Percentiles rank a stretch among this genome's conserved stretches.
These are phyloP conservation scores for Ustulina deusta DNA, from an alignment of 2,329 filamentous ascomycete genomes.

Conservation along the genomic window DNA sequence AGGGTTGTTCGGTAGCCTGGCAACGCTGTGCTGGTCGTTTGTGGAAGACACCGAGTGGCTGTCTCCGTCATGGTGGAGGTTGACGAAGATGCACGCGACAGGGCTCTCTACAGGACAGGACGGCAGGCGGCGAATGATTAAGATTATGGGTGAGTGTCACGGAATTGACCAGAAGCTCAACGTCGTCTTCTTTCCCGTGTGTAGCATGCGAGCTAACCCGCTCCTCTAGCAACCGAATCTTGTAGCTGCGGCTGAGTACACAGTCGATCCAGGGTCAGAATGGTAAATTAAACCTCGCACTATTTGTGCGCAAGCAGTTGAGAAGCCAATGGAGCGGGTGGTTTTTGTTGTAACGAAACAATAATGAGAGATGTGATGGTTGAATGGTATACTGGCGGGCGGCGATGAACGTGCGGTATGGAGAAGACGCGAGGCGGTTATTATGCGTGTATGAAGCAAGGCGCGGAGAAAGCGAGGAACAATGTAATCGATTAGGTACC, in stretches of 20 bases:
- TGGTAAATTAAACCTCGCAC: not conserved
- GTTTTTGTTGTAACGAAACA: conserved; percentile 8
- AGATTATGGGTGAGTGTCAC: conserved; percentile 16
- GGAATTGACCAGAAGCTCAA: conserved; percentile 25
- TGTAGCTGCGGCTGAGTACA: not conserved
- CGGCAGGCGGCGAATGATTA: conserved; percentile 3
- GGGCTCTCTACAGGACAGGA: not conserved
- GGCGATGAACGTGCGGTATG: conserved; percentile 10
- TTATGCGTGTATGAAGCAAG: conserved; percentile 9
- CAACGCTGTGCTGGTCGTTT: conserved; percentile 38
- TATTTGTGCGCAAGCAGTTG: not conserved
- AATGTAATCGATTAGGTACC: conserved; percentile 5
- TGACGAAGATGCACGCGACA: conserved; percentile 5
- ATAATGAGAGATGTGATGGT: not conserved
- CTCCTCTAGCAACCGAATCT: not conserved
- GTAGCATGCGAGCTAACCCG: conserved; percentile 26
- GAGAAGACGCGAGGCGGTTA: not conserved
- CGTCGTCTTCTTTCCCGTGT: conserved; percentile 18
- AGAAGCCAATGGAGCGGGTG: not conserved
- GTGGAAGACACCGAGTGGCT: conserved; percentile 42
- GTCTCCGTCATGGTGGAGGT: conserved; percentile 46
- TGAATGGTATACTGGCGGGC: not conserved
- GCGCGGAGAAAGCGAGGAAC: conserved; percentile 6
- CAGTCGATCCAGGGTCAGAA: conserved; percentile 5
- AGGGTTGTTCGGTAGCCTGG: conserved; percentile 47